Conservation (phyloP, 78 protist genomes). For the Dictyostelium citrinum region DNA sequence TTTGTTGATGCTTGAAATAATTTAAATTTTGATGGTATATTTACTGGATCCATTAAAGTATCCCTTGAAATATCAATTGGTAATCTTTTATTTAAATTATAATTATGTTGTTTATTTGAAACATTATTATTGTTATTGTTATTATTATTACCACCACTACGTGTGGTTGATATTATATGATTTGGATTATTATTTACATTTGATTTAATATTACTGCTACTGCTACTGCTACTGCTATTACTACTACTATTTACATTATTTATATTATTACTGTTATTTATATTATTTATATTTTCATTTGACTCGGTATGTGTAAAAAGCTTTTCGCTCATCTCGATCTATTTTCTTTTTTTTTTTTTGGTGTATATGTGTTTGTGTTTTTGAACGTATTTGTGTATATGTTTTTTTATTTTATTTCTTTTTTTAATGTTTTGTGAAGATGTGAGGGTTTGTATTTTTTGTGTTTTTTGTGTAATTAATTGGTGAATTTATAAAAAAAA, state of each 20-base stretch:
- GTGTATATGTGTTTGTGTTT: not conserved
- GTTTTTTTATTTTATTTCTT: not conserved
- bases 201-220: not conserved
- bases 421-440: too few relatives aligned
- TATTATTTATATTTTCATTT: not conserved
- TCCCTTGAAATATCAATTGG: constrained; percentile 54
- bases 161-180: not conserved
- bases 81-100: constrained; percentile 1
- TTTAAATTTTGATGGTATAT: constrained; percentile 59
- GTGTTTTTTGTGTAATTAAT: not conserved
- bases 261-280: not conserved
- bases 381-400: too few relatives aligned
- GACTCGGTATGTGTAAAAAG: not conserved
- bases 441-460: too few relatives aligned
- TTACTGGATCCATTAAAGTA: constrained; percentile 64
- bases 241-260: not conserved
- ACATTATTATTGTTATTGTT: not conserved
- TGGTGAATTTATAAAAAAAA: not conserved
- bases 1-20: constrained; percentile 51
- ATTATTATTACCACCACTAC: not conserved
- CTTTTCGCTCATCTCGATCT: not conserved
- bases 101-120: not conserved
- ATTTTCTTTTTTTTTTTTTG: not conserved
- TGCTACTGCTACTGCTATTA: not conserved
- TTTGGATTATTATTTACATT: not conserved